Evolutionary conservation across 148 eudicot species (phyloP).

Genomic region (Pharnaceum exiguum): DNA sequence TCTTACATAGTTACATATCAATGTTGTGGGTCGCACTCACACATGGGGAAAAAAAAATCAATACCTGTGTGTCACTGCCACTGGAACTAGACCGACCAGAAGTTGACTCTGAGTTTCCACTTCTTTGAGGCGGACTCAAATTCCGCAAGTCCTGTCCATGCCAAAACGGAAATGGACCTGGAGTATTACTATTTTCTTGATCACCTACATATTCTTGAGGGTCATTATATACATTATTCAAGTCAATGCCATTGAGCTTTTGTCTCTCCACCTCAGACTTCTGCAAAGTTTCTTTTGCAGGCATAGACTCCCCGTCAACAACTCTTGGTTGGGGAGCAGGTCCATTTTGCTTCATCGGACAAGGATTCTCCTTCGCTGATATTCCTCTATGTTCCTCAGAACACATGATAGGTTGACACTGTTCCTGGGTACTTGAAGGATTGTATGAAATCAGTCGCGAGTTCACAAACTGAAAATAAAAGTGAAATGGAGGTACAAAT

Average conservation of each 20-base stretch:
- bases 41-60: not conserved
- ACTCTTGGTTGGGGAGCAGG: conserved; percentile 25
- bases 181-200: conserved; percentile 22
- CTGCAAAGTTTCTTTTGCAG: conserved; percentile 23
- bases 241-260: conserved; percentile 47
- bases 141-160: conserved; percentile 38
- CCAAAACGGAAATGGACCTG: conserved; percentile 32
- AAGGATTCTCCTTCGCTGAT: conserved; percentile 17
- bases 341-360: conserved; percentile 19
- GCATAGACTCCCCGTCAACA: conserved; percentile 16
- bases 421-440: conserved; percentile 29
- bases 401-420: conserved; percentile 22
- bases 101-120: conserved; percentile 66
- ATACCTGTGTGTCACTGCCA: conserved; percentile 81
- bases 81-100: conserved; percentile 74
- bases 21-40: too few relatives aligned
- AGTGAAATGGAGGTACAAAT: not conserved
- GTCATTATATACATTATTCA: conserved; percentile 67
- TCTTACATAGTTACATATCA: too few relatives aligned
- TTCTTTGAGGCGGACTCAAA: conserved; percentile 75
- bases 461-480: conserved; percentile 14
- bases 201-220: conserved; percentile 50
- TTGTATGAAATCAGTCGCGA: conserved; percentile 34
- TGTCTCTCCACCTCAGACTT: conserved; percentile 26
- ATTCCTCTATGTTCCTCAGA: conserved; percentile 24